Evolutionary conservation across 495 filamentous ascomycete species (phyloP).

Genomic region (Tuber borchii): DNA sequence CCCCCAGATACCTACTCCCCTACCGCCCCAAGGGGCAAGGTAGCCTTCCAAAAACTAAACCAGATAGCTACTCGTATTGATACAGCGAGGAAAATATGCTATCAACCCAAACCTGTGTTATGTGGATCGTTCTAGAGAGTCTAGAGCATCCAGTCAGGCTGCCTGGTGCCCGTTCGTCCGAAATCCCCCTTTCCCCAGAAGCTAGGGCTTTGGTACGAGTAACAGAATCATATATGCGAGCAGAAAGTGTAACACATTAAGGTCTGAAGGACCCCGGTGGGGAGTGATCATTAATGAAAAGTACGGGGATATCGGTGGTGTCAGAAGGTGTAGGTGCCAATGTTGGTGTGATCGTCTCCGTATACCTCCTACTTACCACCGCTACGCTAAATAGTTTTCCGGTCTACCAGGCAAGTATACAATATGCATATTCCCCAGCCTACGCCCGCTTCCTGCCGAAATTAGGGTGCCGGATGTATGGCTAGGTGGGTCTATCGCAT

Average conservation of each 20-base stretch:
- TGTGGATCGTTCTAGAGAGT: neutral
- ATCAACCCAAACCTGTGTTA: neutral
- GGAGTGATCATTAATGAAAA: neutral
- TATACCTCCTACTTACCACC: too few relatives aligned
- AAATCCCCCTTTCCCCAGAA: neutral
- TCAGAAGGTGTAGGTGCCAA: neutral
- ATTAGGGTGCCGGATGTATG: neutral
- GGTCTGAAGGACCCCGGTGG: neutral
- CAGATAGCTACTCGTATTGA: neutral
- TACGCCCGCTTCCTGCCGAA: neutral
- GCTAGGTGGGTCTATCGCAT: neutral
- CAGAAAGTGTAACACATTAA: neutral
- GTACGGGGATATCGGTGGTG: neutral
- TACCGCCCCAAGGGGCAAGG: neutral
- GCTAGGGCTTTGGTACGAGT: neutral
- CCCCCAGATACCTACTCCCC: neutral
- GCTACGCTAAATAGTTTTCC: neutral
- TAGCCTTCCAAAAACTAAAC: neutral
- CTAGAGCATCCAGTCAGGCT: neutral
- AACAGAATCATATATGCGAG: neutral
- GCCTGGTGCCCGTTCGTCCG: neutral
- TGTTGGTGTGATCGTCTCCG: neutral
- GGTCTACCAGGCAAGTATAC: neutral
- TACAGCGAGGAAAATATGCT: neutral
- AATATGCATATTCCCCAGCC: neutral